These are phyloP conservation scores for Leccinum pallidistipes DNA, from an alignment of 1,284 basidiomycete species.

Conservation along the genomic window DNA sequence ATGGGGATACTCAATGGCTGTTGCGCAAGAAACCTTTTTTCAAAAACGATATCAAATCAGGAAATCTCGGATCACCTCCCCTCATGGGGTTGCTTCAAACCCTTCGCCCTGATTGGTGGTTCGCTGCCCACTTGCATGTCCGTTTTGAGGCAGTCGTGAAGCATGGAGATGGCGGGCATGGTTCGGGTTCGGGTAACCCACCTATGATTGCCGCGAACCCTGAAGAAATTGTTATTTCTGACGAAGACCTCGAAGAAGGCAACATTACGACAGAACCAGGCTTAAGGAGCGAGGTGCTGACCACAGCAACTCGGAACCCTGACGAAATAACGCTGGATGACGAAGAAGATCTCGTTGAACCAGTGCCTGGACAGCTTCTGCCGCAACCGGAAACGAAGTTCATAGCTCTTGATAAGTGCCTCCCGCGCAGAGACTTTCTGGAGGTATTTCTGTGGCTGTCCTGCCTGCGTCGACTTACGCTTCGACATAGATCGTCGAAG, in stretches of 20 bases:
- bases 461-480: constrained; percentile 1
- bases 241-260: constrained; percentile 43
- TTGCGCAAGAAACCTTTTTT: constrained; percentile 85
- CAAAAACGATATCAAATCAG: constrained; percentile 67
- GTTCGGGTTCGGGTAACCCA: background rate
- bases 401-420: constrained; percentile 92
- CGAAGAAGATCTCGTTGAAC: constrained; percentile 51
- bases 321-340: constrained; percentile 72
- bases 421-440: constrained; percentile 79
- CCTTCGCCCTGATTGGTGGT: constrained; percentile 91
- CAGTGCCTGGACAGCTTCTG: constrained; percentile 35
- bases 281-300: background rate
- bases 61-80: constrained; percentile 87
- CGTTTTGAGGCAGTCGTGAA: constrained; percentile 71
- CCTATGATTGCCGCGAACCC: constrained; percentile 43
- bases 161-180: constrained; percentile 15
- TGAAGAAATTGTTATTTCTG: constrained; percentile 66
- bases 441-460: constrained; percentile 56
- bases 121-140: constrained; percentile 92
- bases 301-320: constrained; percentile 46
- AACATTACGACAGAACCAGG: constrained; percentile 4
- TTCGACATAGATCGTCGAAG: constrained; percentile 64
- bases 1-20: constrained; percentile 72
- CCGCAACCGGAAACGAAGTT: constrained; percentile 64
- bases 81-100: constrained; percentile 75